Percentiles rank a stretch among this genome's conserved stretches.
These are phyloP conservation scores for Albugo candida DNA, from an alignment of 352 stramenopile genomes.

Conservation along the genomic window DNA sequence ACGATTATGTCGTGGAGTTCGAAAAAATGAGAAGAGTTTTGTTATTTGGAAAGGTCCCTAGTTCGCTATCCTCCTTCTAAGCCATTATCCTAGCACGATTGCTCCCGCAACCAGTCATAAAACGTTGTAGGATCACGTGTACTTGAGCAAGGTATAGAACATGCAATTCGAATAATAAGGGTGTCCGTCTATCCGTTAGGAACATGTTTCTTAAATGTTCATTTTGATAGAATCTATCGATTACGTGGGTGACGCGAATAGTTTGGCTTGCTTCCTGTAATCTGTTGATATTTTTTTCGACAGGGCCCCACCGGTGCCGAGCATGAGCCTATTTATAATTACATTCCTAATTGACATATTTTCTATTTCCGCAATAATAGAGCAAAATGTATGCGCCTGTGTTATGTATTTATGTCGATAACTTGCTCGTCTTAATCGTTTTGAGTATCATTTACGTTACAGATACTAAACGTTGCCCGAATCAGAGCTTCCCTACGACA, in stretches of 20 bases:
- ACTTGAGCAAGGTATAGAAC: no score
- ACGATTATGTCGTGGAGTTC: no score
- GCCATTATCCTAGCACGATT: no score
- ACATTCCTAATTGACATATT: constrained; percentile 14
- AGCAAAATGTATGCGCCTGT: constrained; percentile 41
- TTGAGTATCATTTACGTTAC: constrained; percentile 45
- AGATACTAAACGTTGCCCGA: constrained; percentile 32
- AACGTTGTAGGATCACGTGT: no score
- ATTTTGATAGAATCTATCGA: constrained; percentile 59
- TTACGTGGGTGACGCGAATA: constrained; percentile 42
- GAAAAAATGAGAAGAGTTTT: no score
- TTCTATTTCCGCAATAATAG: constrained; percentile 32
- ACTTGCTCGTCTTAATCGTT: constrained; percentile 33
- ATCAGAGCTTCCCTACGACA: constrained; percentile 54
- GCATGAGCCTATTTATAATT: constrained; percentile 7
- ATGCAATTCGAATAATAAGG: no score
- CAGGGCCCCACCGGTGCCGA: constrained; percentile 43
- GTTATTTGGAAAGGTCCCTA: no score
- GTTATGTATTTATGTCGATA: constrained; percentile 40
- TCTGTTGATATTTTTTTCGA: constrained; percentile 37
- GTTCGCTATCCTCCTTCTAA: no score
- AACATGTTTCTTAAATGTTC: no score
- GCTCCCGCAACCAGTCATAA: no score
- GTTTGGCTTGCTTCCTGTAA: constrained; percentile 60
- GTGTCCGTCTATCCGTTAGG: no score